Evolutionary conservation across 192 early-diverging fungal genomes (phyloP).

Genomic region (Diversispora eburnea): DNA sequence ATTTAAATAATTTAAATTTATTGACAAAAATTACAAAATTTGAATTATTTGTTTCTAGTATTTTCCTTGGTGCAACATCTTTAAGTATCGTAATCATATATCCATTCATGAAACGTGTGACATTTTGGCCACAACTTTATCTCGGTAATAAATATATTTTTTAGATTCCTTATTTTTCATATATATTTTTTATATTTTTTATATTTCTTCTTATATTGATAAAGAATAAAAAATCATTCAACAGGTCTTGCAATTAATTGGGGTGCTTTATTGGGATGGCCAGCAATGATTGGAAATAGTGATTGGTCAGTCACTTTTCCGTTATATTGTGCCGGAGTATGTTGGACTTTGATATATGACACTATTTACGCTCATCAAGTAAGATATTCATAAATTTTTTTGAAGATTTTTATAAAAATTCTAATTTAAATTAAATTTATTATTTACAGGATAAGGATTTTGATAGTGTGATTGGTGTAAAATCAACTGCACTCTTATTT

Average conservation of each 20-base stretch:
- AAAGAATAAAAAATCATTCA: too few species aligned
- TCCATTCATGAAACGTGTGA: conserved; percentile 93
- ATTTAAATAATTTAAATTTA: neutral
- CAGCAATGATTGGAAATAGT: conserved; percentile 67
- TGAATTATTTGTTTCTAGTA: conserved; percentile 41
- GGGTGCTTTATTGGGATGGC: conserved; percentile 86
- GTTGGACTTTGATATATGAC: conserved; percentile 95
- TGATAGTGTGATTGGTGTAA: conserved; percentile 80
- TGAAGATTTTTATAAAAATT: neutral
- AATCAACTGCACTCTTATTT: conserved; percentile 89
- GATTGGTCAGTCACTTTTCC: conserved; percentile 74
- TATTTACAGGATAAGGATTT: conserved; percentile 73
- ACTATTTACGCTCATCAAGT: conserved; percentile 95
- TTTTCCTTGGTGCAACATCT: conserved; percentile 76
- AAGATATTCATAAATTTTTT: neutral
- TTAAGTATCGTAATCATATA: conserved; percentile 75
- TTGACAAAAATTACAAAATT: neutral
- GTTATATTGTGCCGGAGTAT: conserved; percentile 78
- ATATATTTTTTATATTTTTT: neutral
- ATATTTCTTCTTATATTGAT: neutral
- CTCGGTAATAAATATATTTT: conserved; percentile 49
- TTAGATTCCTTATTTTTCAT: neutral
- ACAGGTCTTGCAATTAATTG: conserved; percentile 84
- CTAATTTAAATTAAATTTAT: neutral
- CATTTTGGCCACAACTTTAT: conserved; percentile 91